Base-by-base conservation (phyloP, 1,284 basidiomycete species). In the Ceratobasidium theobromae region DNA sequence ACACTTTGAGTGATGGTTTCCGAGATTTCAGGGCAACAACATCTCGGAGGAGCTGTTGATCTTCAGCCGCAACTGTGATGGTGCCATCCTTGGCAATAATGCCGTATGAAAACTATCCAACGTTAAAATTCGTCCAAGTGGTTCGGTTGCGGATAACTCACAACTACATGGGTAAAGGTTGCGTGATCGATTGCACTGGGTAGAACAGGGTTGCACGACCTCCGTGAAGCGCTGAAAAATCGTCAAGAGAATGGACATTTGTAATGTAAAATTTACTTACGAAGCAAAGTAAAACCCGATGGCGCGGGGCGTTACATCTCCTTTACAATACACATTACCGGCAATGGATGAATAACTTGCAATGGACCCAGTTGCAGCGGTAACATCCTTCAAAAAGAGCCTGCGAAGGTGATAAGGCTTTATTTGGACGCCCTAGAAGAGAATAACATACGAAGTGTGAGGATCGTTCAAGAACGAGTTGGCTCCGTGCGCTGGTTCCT, bases 401-500 rank as follows among this genome's bases (percentile, higher is more conserved):
- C 60, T 64, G 28, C n/a, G n/a, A n/a, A n/a, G n/a, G n/a, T n/a
- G n/a, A n/a, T n/a, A n/a, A n/a, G n/a, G n/a, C n/a, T n/a, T n/a
- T n/a, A n/a, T n/a, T n/a, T n/a, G n/a, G n/a, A n/a, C n/a, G n/a
- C n/a, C n/a, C n/a, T n/a, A n/a, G n/a, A n/a, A n/a, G n/a, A n/a
- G n/a, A n/a, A n/a, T n/a, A n/a, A n/a, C n/a, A n/a, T 21, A 66
- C 66, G 66, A 67, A 14, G 66, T 58, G 38, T 67, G 57, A 0
- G 49, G 54, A 28, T 67, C 66, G 6, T 43, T 25, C 35, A 53
- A 25, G 11, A 21, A 21, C 16, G 54, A 57, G 32, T 67, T 67
- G 12, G 57, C 66, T 5, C 66, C 66, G 21, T 45, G 52, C 1
- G 66, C 66, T 14, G 66, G 66, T n/a, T 23, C 32, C 4, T 4